Conservation (phyloP, 208 protist species). For the Acanthamoeba sp. region DNA sequence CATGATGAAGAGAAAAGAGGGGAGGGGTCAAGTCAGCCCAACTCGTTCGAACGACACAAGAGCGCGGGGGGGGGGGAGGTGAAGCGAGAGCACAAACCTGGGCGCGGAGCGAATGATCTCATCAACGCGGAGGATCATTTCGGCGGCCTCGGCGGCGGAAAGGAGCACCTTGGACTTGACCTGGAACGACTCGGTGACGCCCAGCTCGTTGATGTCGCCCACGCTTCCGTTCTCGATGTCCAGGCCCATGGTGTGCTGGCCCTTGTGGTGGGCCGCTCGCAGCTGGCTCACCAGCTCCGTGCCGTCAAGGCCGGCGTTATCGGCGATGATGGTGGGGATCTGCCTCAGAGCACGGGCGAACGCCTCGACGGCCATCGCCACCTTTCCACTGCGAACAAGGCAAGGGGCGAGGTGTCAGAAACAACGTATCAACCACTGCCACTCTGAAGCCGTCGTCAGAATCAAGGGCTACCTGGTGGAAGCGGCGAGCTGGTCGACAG, state of each 20-base stretch:
- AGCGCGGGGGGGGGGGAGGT: background rate
- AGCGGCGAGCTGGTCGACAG: conserved; percentile 97
- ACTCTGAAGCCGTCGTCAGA: too few species aligned
- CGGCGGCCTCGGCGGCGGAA: conserved; percentile 98
- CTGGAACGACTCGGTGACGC: conserved; percentile 97
- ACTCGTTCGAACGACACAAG: background rate
- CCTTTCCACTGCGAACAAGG: conserved; percentile 89
- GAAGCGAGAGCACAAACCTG: background rate
- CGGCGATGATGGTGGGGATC: conserved; percentile 97
- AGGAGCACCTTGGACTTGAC: conserved; percentile 98
- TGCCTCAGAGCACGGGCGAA: conserved; percentile 97
- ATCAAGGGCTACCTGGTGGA: conserved; percentile 80
- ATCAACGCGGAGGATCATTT: conserved; percentile 99
- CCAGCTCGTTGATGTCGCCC: conserved; percentile 95
- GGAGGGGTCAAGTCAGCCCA: too few species aligned
- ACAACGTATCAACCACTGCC: too few species aligned
- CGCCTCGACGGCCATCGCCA: conserved; percentile 92
- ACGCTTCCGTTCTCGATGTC: conserved; percentile 96
- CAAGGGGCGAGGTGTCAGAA: too few species aligned
- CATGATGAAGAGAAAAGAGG: background rate
- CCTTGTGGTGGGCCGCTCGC: conserved; percentile 91
- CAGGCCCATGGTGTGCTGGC: conserved; percentile 86
- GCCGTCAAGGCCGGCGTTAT: conserved; percentile 95
- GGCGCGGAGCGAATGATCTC: conserved; percentile 94
- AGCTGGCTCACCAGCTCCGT: conserved; percentile 96